Percentiles rank a stretch among this genome's conserved stretches.
phyloP scores from a whole-genome alignment of 2,329 filamentous ascomycete species.

The Huntiella bhutanensis region DNA sequence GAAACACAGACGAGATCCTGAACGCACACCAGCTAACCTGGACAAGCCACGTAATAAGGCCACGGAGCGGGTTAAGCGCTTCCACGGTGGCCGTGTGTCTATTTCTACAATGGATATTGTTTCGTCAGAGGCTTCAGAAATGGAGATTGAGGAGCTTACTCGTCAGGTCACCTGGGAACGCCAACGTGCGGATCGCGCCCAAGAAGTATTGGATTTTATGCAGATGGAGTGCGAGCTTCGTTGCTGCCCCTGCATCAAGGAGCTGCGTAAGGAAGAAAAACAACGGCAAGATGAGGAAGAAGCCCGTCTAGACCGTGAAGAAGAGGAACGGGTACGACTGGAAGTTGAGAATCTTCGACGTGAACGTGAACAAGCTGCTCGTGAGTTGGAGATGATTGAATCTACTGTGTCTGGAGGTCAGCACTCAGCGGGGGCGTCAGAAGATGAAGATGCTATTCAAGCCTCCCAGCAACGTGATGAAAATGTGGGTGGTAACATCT shows the following conservation, averaged over 20 bases:
- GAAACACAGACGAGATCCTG: conserved; percentile 18
- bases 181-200: conserved; percentile 46
- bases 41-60: conserved; percentile 13
- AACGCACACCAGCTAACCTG: conserved; percentile 12
- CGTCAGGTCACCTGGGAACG: conserved; percentile 37
- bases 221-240: conserved; percentile 54
- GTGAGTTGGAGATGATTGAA: background rate
- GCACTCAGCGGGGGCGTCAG: background rate
- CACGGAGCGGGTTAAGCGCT: conserved; percentile 15
- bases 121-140: conserved; percentile 35
- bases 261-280: conserved; percentile 7
- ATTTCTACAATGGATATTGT: conserved; percentile 30
- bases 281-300: background rate
- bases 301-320: background rate
- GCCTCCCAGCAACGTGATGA: too few species aligned
- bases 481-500: too few species aligned
- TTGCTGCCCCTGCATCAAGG: conserved; percentile 30
- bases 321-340: background rate
- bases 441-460: too few species aligned
- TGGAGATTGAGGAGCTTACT: conserved; percentile 38
- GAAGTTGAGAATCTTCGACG: conserved; percentile 11
- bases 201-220: conserved; percentile 58
- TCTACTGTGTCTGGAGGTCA: background rate
- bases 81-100: conserved; percentile 20
- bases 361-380: conserved; percentile 4